Conservation (phyloP, 345 rosid species). For the Pistacia vera region DNA sequence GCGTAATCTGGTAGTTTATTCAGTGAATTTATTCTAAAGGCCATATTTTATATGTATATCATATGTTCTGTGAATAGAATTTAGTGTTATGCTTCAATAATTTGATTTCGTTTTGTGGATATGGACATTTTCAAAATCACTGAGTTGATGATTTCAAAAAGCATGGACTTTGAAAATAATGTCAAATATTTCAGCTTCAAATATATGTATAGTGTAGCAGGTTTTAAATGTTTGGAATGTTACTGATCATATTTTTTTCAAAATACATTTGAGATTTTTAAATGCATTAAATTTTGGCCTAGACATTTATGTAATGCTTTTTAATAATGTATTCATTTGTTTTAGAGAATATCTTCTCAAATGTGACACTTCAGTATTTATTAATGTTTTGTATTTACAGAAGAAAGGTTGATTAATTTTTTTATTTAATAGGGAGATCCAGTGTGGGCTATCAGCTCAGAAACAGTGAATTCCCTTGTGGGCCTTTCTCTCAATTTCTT, state of each 20-base stretch:
- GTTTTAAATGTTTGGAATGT: background rate
- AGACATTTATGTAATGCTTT: background rate
- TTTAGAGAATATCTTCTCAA: background rate
- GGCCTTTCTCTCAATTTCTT: constrained; percentile 92
- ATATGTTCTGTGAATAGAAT: background rate
- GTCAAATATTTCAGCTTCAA: background rate
- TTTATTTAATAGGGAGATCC: constrained; percentile 76
- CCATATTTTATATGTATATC: background rate
- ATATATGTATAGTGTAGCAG: background rate
- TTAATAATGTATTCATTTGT: background rate
- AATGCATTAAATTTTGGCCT: background rate
- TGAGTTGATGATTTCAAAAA: background rate
- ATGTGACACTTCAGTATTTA: background rate
- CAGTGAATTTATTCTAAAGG: background rate
- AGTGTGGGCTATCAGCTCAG: constrained; percentile 83
- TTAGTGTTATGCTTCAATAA: too few relatives aligned
- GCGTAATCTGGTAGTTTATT: background rate
- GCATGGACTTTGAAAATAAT: background rate
- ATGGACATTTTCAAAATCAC: background rate
- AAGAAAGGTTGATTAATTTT: constrained; percentile 1
- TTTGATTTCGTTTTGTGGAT: too few relatives aligned
- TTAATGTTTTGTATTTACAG: background rate
- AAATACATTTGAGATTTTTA: background rate
- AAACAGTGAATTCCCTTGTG: constrained; percentile 67
- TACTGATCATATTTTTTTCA: background rate